These are phyloP conservation scores for Yamadazyma sp. DNA, from an alignment of 805 yeast species.

Conservation along the genomic window DNA sequence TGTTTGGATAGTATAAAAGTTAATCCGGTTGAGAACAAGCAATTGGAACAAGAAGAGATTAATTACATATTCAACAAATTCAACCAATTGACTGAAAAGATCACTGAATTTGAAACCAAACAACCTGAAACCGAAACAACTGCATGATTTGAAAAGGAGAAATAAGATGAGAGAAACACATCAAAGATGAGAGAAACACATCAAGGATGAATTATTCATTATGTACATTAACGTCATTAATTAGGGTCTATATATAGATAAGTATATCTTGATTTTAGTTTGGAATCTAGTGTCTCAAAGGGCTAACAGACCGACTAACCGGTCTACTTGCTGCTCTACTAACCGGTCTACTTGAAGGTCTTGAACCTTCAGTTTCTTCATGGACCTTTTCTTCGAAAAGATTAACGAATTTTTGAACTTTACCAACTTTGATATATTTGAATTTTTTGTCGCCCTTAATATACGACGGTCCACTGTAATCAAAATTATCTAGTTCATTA, in stretches of 20 bases:
- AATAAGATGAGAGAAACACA: no score
- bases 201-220: not conserved
- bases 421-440: constrained; percentile 43
- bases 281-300: constrained; percentile 2
- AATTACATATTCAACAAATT: constrained; percentile 29
- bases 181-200: no score
- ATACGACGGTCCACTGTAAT: constrained; percentile 27
- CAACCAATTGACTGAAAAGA: constrained; percentile 30
- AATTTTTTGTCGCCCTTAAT: constrained; percentile 41
- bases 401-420: constrained; percentile 43
- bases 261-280: no score
- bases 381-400: constrained; percentile 36
- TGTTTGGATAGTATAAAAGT: constrained; percentile 51
- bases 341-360: constrained; percentile 6
- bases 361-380: constrained; percentile 10
- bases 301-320: constrained; percentile 6
- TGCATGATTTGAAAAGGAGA: no score
- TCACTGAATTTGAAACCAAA: constrained; percentile 22
- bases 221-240: constrained; percentile 4
- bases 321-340: constrained; percentile 8
- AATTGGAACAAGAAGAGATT: constrained; percentile 20
- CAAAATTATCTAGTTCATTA: constrained; percentile 10
- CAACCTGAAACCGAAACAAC: no score
- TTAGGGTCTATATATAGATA: not conserved
- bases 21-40: constrained; percentile 11